Conservation (phyloP, 768 basidiomycete genomes). For the Suillus placidus region DNA sequence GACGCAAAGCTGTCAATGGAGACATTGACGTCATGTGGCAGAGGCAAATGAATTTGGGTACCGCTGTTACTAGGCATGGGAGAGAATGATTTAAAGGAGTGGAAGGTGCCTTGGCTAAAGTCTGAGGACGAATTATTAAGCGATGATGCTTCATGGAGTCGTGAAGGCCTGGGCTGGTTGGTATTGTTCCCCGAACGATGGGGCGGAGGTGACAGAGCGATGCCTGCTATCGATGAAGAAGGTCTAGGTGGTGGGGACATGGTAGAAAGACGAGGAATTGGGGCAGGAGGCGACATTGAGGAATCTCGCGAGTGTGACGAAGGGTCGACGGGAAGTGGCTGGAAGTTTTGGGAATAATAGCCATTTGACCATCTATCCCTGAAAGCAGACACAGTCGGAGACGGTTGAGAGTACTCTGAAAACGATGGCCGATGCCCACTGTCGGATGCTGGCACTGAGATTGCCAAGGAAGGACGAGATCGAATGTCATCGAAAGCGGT, state of each 20-base stretch:
- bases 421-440: conserved; percentile 52
- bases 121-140: conserved; percentile 29
- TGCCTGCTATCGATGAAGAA: conserved; percentile 60
- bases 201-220: conserved; percentile 60
- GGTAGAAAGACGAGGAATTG: conserved; percentile 24
- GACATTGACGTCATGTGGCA: conserved; percentile 45
- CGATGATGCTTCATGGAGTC: conserved; percentile 17
- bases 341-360: conserved; percentile 35
- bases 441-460: conserved; percentile 46
- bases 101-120: conserved; percentile 29
- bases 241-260: conserved; percentile 63
- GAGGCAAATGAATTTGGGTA: conserved; percentile 13
- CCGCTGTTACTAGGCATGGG: conserved; percentile 23
- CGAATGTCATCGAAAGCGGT: conserved; percentile 23
- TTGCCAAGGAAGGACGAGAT: conserved; percentile 50
- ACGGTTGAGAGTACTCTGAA: conserved; percentile 70
- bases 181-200: conserved; percentile 27
- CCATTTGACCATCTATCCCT: conserved; percentile 51
- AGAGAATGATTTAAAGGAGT: conserved; percentile 33
- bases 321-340: conserved; percentile 16
- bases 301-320: conserved; percentile 25
- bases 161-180: conserved; percentile 24
- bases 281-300: conserved; percentile 20
- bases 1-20: conserved; percentile 47
- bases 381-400: conserved; percentile 83